phyloP scores from a whole-genome alignment of 345 rosid genomes.

The Boechera retrofracta region DNA sequence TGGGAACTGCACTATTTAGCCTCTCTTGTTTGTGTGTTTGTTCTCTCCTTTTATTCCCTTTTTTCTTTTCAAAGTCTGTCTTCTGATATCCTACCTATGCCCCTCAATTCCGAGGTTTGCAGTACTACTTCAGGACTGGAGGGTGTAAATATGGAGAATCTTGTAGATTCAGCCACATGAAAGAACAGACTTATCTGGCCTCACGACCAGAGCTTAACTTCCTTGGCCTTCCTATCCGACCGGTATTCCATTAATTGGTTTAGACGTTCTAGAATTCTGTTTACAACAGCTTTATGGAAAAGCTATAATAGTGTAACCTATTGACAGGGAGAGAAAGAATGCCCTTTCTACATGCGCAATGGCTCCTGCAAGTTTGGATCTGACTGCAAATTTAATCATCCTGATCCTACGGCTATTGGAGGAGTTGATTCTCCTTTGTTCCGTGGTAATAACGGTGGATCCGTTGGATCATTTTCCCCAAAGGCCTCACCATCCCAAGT shows the following conservation, averaged over 20 bases:
- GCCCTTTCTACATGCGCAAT: constrained; percentile 93
- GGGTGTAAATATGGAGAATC: constrained; percentile 96
- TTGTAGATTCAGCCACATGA: constrained; percentile 86
- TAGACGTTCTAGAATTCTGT: constrained; percentile 19
- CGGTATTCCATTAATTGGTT: constrained; percentile 49
- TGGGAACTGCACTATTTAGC: not conserved
- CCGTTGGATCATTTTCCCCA: constrained; percentile 60
- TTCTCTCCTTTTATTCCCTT: not conserved
- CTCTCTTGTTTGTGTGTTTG: not conserved
- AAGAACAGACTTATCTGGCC: constrained; percentile 46
- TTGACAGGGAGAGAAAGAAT: constrained; percentile 88
- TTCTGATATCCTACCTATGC: constrained; percentile 30
- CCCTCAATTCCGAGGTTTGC: constrained; percentile 43
- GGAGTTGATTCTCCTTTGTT: constrained; percentile 59
- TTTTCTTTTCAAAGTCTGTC: not conserved
- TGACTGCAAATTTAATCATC: constrained; percentile 94
- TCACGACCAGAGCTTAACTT: constrained; percentile 75
- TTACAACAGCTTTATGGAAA: constrained; percentile 20
- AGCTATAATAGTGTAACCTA: constrained; percentile 37
- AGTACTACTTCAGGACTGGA: constrained; percentile 94
- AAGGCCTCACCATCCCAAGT: constrained; percentile 58
- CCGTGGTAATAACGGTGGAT: constrained; percentile 61
- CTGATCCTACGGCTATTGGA: constrained; percentile 74
- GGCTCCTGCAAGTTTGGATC: constrained; percentile 93
- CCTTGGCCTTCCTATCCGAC: constrained; percentile 89